A percentile compares a stretch with the other conserved stretches of the same genome.
Conservation (phyloP, 805 yeast species). For the Zygosaccharomyces rouxii region DNA sequence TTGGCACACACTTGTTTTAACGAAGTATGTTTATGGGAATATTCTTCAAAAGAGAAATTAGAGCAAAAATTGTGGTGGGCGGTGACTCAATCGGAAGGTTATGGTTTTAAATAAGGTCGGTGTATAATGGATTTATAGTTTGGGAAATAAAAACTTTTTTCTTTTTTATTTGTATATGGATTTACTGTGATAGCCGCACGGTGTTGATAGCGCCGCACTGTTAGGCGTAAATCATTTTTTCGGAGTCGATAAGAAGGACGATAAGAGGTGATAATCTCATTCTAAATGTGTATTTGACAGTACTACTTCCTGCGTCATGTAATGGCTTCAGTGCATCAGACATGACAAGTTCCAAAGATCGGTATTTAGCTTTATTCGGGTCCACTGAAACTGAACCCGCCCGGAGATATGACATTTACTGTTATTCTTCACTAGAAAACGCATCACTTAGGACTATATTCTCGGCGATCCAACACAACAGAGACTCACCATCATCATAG, state of each 20-base stretch:
- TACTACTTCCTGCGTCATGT: too few relatives aligned
- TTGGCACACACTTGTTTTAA: slow-evolving; percentile 94
- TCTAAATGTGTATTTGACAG: too few relatives aligned
- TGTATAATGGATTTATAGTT: neutral
- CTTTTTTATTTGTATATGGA: neutral
- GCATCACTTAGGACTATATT: too few relatives aligned
- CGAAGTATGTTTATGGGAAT: slow-evolving; percentile 73
- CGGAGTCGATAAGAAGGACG: neutral
- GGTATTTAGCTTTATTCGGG: too few relatives aligned
- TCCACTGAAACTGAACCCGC: too few relatives aligned
- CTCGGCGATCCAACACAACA: too few relatives aligned
- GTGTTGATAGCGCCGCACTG: neutral
- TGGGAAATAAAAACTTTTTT: neutral
- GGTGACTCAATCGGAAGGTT: slow-evolving; percentile 76
- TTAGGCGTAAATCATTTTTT: neutral
- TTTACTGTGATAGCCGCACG: neutral
- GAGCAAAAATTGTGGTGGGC: slow-evolving; percentile 59
- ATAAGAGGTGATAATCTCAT: neutral
- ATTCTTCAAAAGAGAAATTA: slow-evolving; percentile 52
- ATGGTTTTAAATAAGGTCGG: slow-evolving; percentile 58
- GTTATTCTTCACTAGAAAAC: too few relatives aligned
- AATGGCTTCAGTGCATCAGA: too few relatives aligned
- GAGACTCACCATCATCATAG: too few relatives aligned
- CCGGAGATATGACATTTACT: too few relatives aligned
- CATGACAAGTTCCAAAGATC: too few relatives aligned